Conservation (phyloP, 257 asterid genomes). For the Solanum tarijense region DNA sequence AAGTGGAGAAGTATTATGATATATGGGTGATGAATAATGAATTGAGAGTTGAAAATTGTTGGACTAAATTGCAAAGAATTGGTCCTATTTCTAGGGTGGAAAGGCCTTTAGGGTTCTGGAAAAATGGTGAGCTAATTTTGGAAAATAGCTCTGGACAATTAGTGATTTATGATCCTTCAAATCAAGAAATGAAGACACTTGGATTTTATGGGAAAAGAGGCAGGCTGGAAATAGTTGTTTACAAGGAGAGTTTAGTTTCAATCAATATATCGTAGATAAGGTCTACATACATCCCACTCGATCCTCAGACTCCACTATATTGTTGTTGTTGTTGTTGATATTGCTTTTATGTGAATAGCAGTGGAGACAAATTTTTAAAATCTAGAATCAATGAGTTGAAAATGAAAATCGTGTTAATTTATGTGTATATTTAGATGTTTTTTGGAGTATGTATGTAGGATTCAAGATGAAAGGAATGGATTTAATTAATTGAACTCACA, state of each 20-base stretch:
- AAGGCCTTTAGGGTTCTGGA: slow-evolving; percentile 50
- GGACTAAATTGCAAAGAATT: slow-evolving; percentile 27
- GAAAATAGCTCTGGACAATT: slow-evolving; percentile 31
- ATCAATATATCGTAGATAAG: not conserved
- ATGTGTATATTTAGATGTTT: not conserved
- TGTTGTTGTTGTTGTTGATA: not conserved
- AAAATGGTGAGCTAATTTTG: slow-evolving; percentile 16
- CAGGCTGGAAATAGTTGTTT: slow-evolving; percentile 39
- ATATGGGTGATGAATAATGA: slow-evolving; percentile 32
- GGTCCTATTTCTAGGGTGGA: slow-evolving; percentile 41
- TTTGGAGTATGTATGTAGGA: not conserved
- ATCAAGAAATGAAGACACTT: slow-evolving; percentile 11
- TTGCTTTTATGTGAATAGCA: not conserved
- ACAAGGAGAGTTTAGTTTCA: slow-evolving; percentile 30
- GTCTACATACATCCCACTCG: not conserved
- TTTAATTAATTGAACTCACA: not conserved
- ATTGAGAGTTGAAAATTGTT: slow-evolving; percentile 10
- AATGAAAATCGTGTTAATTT: not conserved
- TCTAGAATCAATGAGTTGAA: not conserved
- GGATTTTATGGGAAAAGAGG: slow-evolving; percentile 45
- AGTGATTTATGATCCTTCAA: slow-evolving; percentile 17
- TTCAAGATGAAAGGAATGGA: not conserved
- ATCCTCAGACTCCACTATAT: too few species aligned
- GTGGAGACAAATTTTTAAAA: not conserved
- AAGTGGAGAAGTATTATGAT: slow-evolving; percentile 24